phyloP scores from a whole-genome alignment of 2,329 filamentous ascomycete species.

The Chaetomium sp. region DNA sequence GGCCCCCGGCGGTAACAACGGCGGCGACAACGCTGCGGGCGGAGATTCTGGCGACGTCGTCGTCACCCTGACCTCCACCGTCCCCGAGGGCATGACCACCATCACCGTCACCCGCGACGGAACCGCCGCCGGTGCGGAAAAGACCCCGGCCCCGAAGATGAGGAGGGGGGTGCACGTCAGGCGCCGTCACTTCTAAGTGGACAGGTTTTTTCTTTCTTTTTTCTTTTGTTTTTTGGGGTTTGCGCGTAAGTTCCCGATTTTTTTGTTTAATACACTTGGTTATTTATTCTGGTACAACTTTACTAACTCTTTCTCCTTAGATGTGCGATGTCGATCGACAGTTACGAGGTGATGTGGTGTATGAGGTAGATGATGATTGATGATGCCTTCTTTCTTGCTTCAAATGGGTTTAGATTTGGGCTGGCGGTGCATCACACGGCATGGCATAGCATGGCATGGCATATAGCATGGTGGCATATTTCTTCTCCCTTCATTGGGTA shows the following conservation, averaged over 20 bases:
- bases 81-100: conserved; percentile 38
- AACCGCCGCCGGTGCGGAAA: background rate
- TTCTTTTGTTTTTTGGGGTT: background rate
- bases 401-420: background rate
- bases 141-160: background rate
- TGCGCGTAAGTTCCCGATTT: background rate
- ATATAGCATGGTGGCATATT: background rate
- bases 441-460: too few relatives aligned
- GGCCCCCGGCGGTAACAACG: background rate
- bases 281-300: background rate
- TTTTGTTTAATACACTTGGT: too few relatives aligned
- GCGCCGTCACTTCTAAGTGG: background rate
- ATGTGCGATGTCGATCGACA: background rate
- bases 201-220: too few relatives aligned
- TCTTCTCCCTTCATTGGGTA: background rate
- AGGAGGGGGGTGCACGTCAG: background rate
- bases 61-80: conserved; percentile 48
- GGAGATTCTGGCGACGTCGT: conserved; percentile 25
- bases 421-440: background rate
- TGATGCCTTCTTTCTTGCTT: background rate
- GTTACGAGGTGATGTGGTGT: background rate
- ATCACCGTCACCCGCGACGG: conserved; percentile 36
- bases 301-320: background rate
- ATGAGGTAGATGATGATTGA: background rate
- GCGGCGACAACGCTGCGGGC: background rate